A percentile compares a stretch with the other conserved stretches of the same genome.
phyloP scores from a whole-genome alignment of 495 filamentous ascomycete species.

The Penicillium roqueforti region DNA sequence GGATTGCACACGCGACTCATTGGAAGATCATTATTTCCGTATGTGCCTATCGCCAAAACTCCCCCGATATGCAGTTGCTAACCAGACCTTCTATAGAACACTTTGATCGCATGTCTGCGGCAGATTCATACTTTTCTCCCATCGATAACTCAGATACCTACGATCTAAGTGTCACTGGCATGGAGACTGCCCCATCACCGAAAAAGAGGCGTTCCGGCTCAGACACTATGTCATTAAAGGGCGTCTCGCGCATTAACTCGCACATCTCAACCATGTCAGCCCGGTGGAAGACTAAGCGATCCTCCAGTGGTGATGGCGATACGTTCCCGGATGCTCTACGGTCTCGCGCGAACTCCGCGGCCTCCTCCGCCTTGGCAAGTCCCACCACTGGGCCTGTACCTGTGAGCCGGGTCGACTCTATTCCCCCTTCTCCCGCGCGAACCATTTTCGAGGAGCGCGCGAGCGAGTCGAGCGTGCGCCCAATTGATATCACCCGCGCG shows the following conservation, averaged over 20 bases:
- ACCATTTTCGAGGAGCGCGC: constrained; percentile 62
- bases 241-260: constrained; percentile 64
- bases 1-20: constrained; percentile 36
- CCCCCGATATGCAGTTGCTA: constrained; percentile 5
- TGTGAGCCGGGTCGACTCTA: constrained; percentile 50
- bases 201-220: constrained; percentile 66
- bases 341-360: constrained; percentile 53
- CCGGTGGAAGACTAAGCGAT: constrained; percentile 56
- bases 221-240: constrained; percentile 58
- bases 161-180: constrained; percentile 57
- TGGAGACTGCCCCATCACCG: constrained; percentile 49
- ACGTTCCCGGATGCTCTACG: constrained; percentile 35
- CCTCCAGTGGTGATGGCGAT: constrained; percentile 45
- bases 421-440: constrained; percentile 62
- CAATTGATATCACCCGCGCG: constrained; percentile 57
- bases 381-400: constrained; percentile 42
- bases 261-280: constrained; percentile 70
- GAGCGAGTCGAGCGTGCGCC: constrained; percentile 38
- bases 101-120: constrained; percentile 32
- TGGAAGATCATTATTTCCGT: constrained; percentile 48
- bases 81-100: constrained; percentile 27
- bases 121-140: constrained; percentile 32
- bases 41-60: constrained; percentile 22
- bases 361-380: constrained; percentile 65
- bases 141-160: constrained; percentile 48